Conservation (phyloP, 2,329 filamentous ascomycete species). For the Paecilomyces niveus region DNA sequence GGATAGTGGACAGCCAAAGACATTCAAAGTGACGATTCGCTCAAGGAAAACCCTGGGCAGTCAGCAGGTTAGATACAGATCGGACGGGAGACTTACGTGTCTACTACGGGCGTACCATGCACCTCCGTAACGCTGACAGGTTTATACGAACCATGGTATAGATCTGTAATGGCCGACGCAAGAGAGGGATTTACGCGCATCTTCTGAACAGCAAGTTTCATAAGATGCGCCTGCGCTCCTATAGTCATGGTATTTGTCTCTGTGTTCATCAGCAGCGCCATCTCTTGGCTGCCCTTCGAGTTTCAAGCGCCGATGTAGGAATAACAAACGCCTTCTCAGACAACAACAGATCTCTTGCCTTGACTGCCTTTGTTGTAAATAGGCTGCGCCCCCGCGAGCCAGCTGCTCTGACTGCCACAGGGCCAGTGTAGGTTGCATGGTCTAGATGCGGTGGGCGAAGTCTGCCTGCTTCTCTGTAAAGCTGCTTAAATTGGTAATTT, state of each 20-base stretch:
- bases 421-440: constrained; percentile 39
- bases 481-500: neutral
- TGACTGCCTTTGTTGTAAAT: constrained; percentile 43
- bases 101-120: constrained; percentile 38
- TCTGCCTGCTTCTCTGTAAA: neutral
- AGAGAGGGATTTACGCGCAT: constrained; percentile 35
- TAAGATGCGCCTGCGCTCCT: constrained; percentile 37
- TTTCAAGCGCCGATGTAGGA: neutral
- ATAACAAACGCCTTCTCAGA: constrained; percentile 52
- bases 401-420: constrained; percentile 36
- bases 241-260: constrained; percentile 22
- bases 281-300: neutral
- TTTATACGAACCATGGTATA: constrained; percentile 37
- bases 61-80: constrained; percentile 1
- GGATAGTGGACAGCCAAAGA: constrained; percentile 33
- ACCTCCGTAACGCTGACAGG: constrained; percentile 14
- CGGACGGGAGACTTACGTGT: constrained; percentile 34
- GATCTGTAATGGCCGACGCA: constrained; percentile 24
- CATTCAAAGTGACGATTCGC: constrained; percentile 37
- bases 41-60: constrained; percentile 39
- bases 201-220: constrained; percentile 39
- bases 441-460: constrained; percentile 27
- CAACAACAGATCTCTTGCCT: constrained; percentile 46
- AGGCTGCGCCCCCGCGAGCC: constrained; percentile 42
- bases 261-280: constrained; percentile 27